These are phyloP conservation scores for Jackrogersella multiformis DNA, from an alignment of 495 filamentous ascomycete genomes.

Conservation along the genomic window DNA sequence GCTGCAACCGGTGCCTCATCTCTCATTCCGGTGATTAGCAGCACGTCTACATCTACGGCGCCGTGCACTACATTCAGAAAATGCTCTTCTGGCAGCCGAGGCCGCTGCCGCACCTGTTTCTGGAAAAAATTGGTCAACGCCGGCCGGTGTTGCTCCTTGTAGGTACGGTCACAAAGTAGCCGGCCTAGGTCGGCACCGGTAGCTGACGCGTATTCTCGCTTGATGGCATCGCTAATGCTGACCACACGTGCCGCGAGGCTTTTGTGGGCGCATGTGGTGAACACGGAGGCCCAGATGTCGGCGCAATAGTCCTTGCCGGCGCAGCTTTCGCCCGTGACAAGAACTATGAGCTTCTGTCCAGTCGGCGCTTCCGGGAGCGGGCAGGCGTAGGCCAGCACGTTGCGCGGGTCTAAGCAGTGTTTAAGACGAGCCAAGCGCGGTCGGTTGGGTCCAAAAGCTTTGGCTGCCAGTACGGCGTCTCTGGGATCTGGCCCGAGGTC, in stretches of 20 bases:
- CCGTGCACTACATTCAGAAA: conserved; percentile 60
- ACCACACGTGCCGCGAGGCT: conserved; percentile 55
- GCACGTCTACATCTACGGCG: conserved; percentile 61
- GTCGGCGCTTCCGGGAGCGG: conserved; percentile 56
- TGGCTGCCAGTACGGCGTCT: conserved; percentile 61
- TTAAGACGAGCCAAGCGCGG: conserved; percentile 65
- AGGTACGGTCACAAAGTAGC: conserved; percentile 63
- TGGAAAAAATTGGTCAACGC: conserved; percentile 65
- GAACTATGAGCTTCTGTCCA: conserved; percentile 63
- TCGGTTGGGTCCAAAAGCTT: conserved; percentile 66
- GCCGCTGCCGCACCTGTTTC: conserved; percentile 56
- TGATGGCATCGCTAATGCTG: conserved; percentile 69
- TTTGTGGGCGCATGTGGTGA: conserved; percentile 45
- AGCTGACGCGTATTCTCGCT: conserved; percentile 66
- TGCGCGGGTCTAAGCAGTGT: conserved; percentile 57
- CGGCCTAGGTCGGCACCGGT: conserved; percentile 60
- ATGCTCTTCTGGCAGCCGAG: conserved; percentile 63
- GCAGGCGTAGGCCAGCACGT: conserved; percentile 65
- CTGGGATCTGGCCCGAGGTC: conserved; percentile 71
- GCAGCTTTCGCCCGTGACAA: conserved; percentile 67
- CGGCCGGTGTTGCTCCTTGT: conserved; percentile 70
- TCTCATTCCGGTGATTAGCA: conserved; percentile 73
- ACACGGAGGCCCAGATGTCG: conserved; percentile 58
- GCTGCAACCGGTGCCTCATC: conserved; percentile 66
- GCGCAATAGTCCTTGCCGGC: conserved; percentile 72